Conservation (phyloP, 73 alveolate genomes). For the Durusdinium trenchii region DNA sequence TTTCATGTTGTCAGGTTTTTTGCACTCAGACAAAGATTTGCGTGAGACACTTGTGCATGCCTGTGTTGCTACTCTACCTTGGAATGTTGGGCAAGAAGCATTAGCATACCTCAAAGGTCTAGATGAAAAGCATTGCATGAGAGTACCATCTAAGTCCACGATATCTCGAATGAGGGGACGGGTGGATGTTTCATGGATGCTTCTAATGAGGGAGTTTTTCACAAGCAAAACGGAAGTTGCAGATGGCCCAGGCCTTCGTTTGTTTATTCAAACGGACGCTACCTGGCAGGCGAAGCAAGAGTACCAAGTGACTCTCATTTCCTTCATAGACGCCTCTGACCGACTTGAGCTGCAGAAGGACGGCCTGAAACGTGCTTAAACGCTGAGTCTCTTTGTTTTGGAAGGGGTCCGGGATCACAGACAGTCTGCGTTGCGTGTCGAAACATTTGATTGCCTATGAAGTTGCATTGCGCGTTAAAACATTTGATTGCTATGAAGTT, state of each 20-base stretch:
- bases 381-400: too few species aligned
- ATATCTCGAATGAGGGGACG: background rate
- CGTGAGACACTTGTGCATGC: background rate
- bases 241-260: background rate
- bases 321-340: background rate
- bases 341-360: background rate
- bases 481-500: too few species aligned
- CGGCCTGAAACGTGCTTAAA: too few species aligned
- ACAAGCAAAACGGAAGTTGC: background rate
- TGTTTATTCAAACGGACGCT: slow-evolving; percentile 13
- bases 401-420: too few species aligned
- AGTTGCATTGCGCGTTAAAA: too few species aligned
- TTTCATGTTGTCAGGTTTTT: background rate
- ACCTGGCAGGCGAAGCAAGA: slow-evolving; percentile 57
- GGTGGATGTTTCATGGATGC: background rate
- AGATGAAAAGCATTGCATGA: too few species aligned
- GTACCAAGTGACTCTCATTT: slow-evolving; percentile 16
- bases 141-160: background rate
- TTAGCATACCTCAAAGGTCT: background rate
- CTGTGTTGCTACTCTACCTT: background rate
- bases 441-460: too few species aligned
- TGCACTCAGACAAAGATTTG: slow-evolving; percentile 13
- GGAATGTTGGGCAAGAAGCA: background rate
- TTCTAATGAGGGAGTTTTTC: background rate
- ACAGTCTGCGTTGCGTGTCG: too few species aligned